Conservation (phyloP, 2,329 filamentous ascomycete species). For the Talaromyces sp. region DNA sequence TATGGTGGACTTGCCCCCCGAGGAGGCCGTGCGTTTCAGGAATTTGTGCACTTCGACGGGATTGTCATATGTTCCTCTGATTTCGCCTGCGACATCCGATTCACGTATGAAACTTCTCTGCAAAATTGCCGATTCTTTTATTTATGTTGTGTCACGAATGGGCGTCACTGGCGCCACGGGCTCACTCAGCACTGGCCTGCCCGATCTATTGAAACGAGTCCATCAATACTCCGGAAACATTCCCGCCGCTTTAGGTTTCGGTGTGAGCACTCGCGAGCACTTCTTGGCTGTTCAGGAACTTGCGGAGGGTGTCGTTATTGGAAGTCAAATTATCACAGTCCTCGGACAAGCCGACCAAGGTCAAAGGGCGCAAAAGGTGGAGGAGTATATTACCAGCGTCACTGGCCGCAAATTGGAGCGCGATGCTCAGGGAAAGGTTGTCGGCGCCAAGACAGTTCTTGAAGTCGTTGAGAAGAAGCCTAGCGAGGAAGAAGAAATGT, state of each 20-base stretch:
- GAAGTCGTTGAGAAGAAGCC: slow-evolving; percentile 63
- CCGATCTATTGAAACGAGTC: slow-evolving; percentile 75
- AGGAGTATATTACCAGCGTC: slow-evolving; percentile 79
- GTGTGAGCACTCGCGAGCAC: slow-evolving; percentile 91
- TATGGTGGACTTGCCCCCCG: slow-evolving; percentile 88
- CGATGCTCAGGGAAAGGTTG: slow-evolving; percentile 45
- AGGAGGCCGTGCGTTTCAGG: slow-evolving; percentile 91
- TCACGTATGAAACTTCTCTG: slow-evolving; percentile 92
- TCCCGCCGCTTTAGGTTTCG: slow-evolving; percentile 90
- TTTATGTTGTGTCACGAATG: slow-evolving; percentile 97
- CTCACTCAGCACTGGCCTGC: slow-evolving; percentile 74
- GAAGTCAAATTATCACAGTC: slow-evolving; percentile 86
- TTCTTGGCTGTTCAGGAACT: slow-evolving; percentile 79
- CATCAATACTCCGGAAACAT: slow-evolving; percentile 89
- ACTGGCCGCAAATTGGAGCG: slow-evolving; percentile 54
- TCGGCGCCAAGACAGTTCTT: slow-evolving; percentile 65
- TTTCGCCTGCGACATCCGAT: slow-evolving; percentile 89
- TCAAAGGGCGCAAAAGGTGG: slow-evolving; percentile 66
- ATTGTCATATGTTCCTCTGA: slow-evolving; percentile 93
- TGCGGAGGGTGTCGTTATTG: slow-evolving; percentile 92
- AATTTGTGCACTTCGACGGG: slow-evolving; percentile 74
- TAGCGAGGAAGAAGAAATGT: slow-evolving; percentile 47
- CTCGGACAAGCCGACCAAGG: slow-evolving; percentile 66
- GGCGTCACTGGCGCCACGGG: slow-evolving; percentile 91
- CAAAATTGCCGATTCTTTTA: slow-evolving; percentile 95